phyloP scores from a whole-genome alignment of 2,329 filamentous ascomycete species.

The Verticillium tricorpus region DNA sequence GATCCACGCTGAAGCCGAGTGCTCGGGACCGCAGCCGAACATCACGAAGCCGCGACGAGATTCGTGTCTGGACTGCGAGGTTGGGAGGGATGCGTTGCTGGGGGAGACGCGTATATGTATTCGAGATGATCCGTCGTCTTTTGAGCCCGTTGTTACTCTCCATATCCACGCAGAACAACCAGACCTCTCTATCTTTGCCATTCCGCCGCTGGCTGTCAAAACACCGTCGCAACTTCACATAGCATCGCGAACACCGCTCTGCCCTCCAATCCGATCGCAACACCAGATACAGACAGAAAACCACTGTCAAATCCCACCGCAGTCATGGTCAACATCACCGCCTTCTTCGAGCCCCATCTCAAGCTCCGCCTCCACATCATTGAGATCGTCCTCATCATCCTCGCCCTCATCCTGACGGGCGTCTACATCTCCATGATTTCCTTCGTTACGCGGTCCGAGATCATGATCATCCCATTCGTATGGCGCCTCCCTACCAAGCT shows the following conservation, averaged over 20 bases:
- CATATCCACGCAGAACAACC: not conserved
- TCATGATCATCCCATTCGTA: slow-evolving; percentile 11
- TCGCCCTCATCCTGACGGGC: slow-evolving; percentile 10
- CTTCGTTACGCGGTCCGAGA: slow-evolving; percentile 4
- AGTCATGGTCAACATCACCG: not conserved
- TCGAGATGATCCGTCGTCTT: not conserved
- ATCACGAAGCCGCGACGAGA: not conserved
- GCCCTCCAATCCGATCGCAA: too few species aligned
- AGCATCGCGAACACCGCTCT: not conserved
- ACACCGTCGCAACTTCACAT: not conserved
- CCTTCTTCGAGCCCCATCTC: slow-evolving; percentile 5
- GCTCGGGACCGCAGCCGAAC: not conserved
- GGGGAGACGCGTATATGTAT: not conserved
- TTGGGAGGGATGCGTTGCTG: not conserved
- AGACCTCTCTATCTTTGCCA: not conserved
- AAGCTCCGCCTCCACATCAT: slow-evolving; percentile 8
- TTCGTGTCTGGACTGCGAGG: not conserved
- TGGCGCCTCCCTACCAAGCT: not conserved
- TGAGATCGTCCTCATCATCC: not conserved
- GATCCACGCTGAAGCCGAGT: not conserved
- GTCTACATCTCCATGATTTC: slow-evolving; percentile 7
- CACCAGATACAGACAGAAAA: too few species aligned
- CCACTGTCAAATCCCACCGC: not conserved
- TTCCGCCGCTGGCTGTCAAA: not conserved
- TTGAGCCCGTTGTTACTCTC: not conserved